Evolutionary conservation across 495 filamentous ascomycete genomes (phyloP).

Genomic region (Neurospora africana): DNA sequence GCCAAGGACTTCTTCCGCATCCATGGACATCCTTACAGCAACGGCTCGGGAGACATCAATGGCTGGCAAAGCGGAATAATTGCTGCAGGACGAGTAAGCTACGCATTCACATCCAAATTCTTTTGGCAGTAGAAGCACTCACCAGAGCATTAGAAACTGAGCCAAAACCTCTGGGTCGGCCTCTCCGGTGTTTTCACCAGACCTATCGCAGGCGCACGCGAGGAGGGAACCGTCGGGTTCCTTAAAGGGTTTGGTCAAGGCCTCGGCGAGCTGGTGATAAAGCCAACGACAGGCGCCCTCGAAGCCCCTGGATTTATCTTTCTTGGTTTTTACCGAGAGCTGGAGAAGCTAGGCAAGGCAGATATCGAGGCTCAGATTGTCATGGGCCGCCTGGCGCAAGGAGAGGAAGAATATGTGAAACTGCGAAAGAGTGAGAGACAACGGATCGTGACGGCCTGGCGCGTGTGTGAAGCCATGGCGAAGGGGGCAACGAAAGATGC

Average conservation of each 20-base stretch:
- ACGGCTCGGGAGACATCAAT: constrained; percentile 35
- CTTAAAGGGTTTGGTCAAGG: constrained; percentile 58
- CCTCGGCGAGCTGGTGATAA: constrained; percentile 54
- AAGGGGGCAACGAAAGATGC: not conserved
- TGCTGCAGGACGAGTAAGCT: constrained; percentile 35
- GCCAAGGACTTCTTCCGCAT: constrained; percentile 67
- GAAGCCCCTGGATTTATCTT: constrained; percentile 25
- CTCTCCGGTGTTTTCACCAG: constrained; percentile 53
- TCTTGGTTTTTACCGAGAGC: constrained; percentile 39
- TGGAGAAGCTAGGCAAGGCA: constrained; percentile 30
- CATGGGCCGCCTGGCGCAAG: not conserved
- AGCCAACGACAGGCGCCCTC: constrained; percentile 46
- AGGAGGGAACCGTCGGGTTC: constrained; percentile 42
- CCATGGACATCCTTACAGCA: constrained; percentile 57
- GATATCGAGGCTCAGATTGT: constrained; percentile 1
- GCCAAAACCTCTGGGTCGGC: constrained; percentile 55
- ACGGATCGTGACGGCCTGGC: not conserved
- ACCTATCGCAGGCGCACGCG: constrained; percentile 46
- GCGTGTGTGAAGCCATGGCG: not conserved
- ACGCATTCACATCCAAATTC: not conserved
- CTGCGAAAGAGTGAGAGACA: not conserved
- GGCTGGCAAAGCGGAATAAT: constrained; percentile 51
- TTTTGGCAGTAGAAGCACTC: not conserved
- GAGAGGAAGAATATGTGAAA: not conserved
- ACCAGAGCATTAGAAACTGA: constrained; percentile 37